Evolutionary conservation across 179 eudicot genomes (phyloP), one percentile per base, ranked within the genome.

Genomic region (Spergularia azorica): DNA sequence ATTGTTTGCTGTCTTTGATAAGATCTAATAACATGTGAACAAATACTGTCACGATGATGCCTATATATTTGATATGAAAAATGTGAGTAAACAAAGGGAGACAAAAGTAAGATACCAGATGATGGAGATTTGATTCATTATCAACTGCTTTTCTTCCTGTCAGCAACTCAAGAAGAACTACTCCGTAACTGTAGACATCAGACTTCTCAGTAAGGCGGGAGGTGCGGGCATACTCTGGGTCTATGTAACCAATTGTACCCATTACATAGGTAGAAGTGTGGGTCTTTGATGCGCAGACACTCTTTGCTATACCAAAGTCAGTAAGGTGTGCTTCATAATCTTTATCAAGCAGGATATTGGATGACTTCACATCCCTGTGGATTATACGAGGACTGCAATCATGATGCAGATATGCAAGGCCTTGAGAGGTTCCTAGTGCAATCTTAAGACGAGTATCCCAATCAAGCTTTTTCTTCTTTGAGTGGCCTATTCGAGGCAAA

Each of bases 171-270:
- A 95, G 89, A 17, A 95, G 83, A 54, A 95, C 99, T 73, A 95
- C 84, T 70, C 99, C 99, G 75, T 86, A 95, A 89, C 99, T 94
- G 66, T 95, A 95, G 8, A 95, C 97, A 79, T 95, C 99, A 12
- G 99, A 95, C 84, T 95, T 95, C 87, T 93, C 99, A 0, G 98
- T 93, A 38, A 95, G 93, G 36, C 93, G 96, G 0, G 98, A 94
- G 74, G 98, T 96, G 6, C 99, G 96, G 16, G 99, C 99, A 80
- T 96, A 96, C 74, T 96, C 99, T 0, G 99, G 99, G 74, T 96
- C 99, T 3, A 96, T 94, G 79, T 96, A 96, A 50, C 99, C 99
- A 63, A 96, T 88, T 14, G 99, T 96, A 57, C 99, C 99, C 99
- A 96, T 84, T n/a, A 94, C 79, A 81, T 84, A 94, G 52, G 99